Base-by-base conservation (phyloP, 1,284 basidiomycete species). In the Xerocomus nothofagi region DNA sequence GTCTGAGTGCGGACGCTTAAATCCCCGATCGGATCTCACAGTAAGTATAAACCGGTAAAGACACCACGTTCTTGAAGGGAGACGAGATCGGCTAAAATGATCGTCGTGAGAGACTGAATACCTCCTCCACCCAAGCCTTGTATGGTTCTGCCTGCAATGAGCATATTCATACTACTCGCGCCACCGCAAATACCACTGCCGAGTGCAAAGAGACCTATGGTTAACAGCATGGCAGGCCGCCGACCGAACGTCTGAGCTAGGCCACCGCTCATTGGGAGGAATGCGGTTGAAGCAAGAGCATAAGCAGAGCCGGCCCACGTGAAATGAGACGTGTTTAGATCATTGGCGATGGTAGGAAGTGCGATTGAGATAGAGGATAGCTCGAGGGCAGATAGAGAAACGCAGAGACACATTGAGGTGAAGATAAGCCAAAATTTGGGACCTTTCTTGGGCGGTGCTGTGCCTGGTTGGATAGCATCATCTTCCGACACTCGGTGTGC, bases 361-460 rank as follows among this genome's bases (percentile, higher is more conserved):
- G 50, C 50, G 9, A 34, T 51, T 6, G 50, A 29, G 36, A 51
- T n/a, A n/a, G 50, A 51, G 7, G 31, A 38, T 2, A 51, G 10
- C n/a, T 51, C 50, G 29, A 51, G 49, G 15, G 50, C 50, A 23
- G 49, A 52, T 27, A 51, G 50, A 23, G 36, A 51, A 9, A 51
- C 50, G 23, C 41, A 51, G 21, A 14, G 39, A 12, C 40, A 51
- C 50, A 51, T 51, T 1, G 50, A 52, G 6, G 50, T 26, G 21
- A 52, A 53, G 38, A 46, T 27, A 3, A 52, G 41, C 50, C 49
- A 39, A 12, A 52, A 52, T 23, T 26, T 45, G 37, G 26, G 23
- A 17, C 5, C 32, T 26, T 44, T 51, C 27, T 31, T 39, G 37
- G 32, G 15, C 12, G 36, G 26, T 30, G 12, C n/a, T 27, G 47